phyloP scores from a whole-genome alignment of 2,329 filamentous ascomycete genomes.

The Pestalotiopsis sp. region DNA sequence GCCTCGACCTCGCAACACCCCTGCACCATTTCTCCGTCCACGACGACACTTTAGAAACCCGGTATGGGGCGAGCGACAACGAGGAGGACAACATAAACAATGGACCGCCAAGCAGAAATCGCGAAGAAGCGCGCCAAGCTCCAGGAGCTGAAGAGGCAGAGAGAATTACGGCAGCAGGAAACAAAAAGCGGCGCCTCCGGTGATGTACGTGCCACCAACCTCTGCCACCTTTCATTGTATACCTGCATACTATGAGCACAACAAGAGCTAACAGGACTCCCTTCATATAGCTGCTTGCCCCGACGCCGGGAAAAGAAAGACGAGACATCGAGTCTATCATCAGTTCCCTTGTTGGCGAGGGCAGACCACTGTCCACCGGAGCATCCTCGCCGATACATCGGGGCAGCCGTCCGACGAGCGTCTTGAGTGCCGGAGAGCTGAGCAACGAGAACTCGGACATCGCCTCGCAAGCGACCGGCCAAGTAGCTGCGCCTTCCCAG shows the following conservation, averaged over 20 bases:
- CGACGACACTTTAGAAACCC: slow-evolving; percentile 26
- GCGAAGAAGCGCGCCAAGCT: slow-evolving; percentile 96
- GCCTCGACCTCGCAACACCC: neutral
- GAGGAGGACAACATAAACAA: slow-evolving; percentile 52
- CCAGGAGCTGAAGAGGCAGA: slow-evolving; percentile 90
- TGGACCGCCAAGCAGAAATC: slow-evolving; percentile 90
- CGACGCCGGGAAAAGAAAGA: slow-evolving; percentile 69
- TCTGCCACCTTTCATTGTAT: neutral
- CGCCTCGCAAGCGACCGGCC: slow-evolving; percentile 41
- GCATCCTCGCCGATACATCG: slow-evolving; percentile 66
- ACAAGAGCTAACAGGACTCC: neutral
- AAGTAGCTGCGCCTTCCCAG: slow-evolving; percentile 36
- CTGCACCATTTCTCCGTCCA: neutral
- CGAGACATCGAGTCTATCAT: slow-evolving; percentile 86
- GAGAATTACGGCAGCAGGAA: slow-evolving; percentile 80
- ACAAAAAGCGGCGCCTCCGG: slow-evolving; percentile 67
- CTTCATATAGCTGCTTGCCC: slow-evolving; percentile 61
- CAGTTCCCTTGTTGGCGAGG: slow-evolving; percentile 78
- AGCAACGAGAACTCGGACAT: slow-evolving; percentile 74
- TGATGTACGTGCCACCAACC: slow-evolving; percentile 60
- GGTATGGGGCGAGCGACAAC: slow-evolving; percentile 49
- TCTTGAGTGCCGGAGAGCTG: slow-evolving; percentile 78
- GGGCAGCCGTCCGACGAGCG: slow-evolving; percentile 82
- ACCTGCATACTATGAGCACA: neutral
- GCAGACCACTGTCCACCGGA: slow-evolving; percentile 68